Base-by-base conservation (phyloP, 495 filamentous ascomycete species). In the Durotheca rogersii region DNA sequence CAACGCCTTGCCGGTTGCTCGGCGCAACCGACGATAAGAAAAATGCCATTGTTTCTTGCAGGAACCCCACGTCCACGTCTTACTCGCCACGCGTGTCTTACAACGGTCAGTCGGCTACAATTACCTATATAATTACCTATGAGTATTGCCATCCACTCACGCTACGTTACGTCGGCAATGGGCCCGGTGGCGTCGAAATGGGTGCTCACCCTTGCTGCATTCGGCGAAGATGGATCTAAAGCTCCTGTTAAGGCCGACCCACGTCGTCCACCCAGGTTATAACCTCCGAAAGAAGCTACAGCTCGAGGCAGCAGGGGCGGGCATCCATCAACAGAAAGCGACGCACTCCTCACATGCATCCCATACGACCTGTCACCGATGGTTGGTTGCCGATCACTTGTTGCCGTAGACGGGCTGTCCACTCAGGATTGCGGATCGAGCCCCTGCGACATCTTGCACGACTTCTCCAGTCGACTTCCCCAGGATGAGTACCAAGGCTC, bases 401-500 rank as follows among this genome's bases (percentile, higher is more conserved):
- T 46, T 9, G 9, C 23, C 23, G 23, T 9, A 27, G 23, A 9
- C 23, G 4, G 16, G 40, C 31, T 4, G 23, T 3, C 53, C 53
- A 51, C 30, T 43, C 10, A 57, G 18, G 34, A 47, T 23, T 25
- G 37, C 27, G 10, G 15, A 17, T 27, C 36, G 17, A 16, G 40
- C 31, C 39, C 44, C 25, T 51, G 37, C 21, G 15, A 18, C 21
- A 19, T 10, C n/a, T 10, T 44, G 9, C 14, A 39, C 45, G 41
- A 49, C 48, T 43, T 6, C 11, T 15, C 25, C 42, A 21, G 27
- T 9, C 23, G 9, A 27, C 23, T 9, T 27, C 15, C 27, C 38
- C 20, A 16, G 49, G 38, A 11, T 43, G 42, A 43, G 44, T 39
- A 58, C 48, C 49, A 58, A 49, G 49, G 44, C 55, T 16, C 44